phyloP scores from a whole-genome alignment of 192 early-diverging fungal genomes.

The Coemansia sp. region DNA sequence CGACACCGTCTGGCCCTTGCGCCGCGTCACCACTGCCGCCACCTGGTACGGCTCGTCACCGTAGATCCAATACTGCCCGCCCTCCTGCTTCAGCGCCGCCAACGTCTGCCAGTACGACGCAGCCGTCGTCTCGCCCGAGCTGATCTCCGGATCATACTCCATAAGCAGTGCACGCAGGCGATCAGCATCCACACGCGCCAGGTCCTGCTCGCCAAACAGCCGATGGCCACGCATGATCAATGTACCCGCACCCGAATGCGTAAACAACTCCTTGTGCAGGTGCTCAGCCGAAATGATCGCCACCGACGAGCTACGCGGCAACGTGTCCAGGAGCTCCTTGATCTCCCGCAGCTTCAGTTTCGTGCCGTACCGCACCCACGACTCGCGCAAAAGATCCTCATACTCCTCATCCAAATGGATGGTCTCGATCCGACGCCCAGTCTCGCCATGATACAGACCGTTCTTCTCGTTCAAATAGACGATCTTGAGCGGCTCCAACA shows the following conservation, averaged over 20 bases:
- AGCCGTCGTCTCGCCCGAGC: conserved; percentile 60
- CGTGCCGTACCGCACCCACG: conserved; percentile 97
- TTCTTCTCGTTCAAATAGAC: conserved; percentile 98
- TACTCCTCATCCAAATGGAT: conserved; percentile 99
- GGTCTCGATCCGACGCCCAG: conserved; percentile 92
- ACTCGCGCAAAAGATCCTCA: conserved; percentile 84
- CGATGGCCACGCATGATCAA: conserved; percentile 94
- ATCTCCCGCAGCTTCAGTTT: conserved; percentile 97
- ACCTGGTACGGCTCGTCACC: conserved; percentile 94
- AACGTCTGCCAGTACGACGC: conserved; percentile 70
- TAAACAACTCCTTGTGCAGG: conserved; percentile 98
- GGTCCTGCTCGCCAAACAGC: conserved; percentile 63
- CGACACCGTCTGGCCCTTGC: conserved; percentile 49
- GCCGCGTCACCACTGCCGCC: conserved; percentile 71
- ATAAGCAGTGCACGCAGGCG: conserved; percentile 73
- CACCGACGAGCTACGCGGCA: conserved; percentile 96
- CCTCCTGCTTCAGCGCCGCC: conserved; percentile 39
- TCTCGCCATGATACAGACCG: conserved; percentile 88
- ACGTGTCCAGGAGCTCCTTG: conserved; percentile 91
- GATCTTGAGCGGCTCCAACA: conserved; percentile 95
- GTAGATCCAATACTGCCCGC: conserved; percentile 64
- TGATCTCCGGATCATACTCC: conserved; percentile 65
- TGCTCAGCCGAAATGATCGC: conserved; percentile 99
- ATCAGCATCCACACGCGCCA: conserved; percentile 70
- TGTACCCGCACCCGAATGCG: conserved; percentile 94